These are phyloP conservation scores for Sphaerulina populicola DNA, from an alignment of 2,329 filamentous ascomycete species.

Conservation along the genomic window DNA sequence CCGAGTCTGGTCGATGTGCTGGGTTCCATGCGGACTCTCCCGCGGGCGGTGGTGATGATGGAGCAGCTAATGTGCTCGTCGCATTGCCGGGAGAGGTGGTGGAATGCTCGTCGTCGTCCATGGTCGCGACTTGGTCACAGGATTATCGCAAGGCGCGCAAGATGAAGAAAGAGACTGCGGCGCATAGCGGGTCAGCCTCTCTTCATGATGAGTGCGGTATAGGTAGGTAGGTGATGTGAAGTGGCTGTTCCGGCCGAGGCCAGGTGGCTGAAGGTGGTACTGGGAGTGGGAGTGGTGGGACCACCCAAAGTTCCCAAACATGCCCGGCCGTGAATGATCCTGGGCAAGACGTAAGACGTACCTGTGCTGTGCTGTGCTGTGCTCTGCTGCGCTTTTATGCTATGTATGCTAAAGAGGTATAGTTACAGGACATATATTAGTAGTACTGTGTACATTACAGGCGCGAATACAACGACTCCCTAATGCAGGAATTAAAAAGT, in stretches of 20 bases:
- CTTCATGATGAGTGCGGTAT: not conserved
- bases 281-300: too few relatives aligned
- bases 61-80: slow-evolving; percentile 6
- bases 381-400: too few relatives aligned
- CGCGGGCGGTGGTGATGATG: not conserved
- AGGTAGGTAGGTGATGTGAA: not conserved
- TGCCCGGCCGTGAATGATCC: not conserved
- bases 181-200: not conserved
- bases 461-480: not conserved
- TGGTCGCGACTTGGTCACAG: slow-evolving; percentile 8
- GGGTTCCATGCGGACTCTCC: slow-evolving; percentile 45
- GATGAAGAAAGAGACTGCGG: slow-evolving; percentile 1
- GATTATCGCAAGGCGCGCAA: slow-evolving; percentile 1
- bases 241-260: not conserved
- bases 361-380: too few relatives aligned
- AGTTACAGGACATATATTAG: not conserved
- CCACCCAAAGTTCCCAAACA: too few relatives aligned
- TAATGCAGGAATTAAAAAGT: too few relatives aligned
- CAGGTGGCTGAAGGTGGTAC: not conserved
- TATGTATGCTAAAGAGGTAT: too few relatives aligned
- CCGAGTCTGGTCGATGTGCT: slow-evolving; percentile 38
- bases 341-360: too few relatives aligned
- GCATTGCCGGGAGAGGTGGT: slow-evolving; percentile 28
- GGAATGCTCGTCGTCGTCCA: slow-evolving; percentile 31
- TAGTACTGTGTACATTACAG: not conserved